Conservation (phyloP, 2,329 filamentous ascomycete species). For the Colletotrichum liriopes region DNA sequence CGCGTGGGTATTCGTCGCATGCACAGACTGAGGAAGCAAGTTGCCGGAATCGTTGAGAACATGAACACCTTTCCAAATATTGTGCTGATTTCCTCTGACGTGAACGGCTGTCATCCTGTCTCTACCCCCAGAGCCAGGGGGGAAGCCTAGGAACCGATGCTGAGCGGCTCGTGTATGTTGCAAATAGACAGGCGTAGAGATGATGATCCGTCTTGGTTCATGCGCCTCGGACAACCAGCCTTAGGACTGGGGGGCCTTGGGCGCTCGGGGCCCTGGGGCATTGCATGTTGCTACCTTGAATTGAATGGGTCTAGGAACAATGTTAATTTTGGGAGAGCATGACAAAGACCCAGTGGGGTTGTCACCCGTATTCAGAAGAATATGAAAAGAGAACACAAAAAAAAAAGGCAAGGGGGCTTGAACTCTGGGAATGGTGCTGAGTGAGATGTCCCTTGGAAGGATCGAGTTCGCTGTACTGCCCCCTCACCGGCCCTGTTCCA, state of each 20-base stretch:
- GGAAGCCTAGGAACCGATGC: conserved; percentile 11
- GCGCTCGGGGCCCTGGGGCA: not conserved
- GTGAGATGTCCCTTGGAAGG: conserved; percentile 24
- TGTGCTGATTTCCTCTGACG: not conserved
- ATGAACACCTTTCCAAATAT: conserved; percentile 18
- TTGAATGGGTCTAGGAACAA: not conserved
- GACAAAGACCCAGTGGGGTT: conserved; percentile 30
- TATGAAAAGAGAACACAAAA: not conserved
- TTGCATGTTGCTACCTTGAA: conserved; percentile 5
- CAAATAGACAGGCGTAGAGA: conserved; percentile 35
- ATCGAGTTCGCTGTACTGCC: conserved; percentile 30
- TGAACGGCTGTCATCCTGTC: conserved; percentile 27
- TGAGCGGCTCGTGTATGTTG: conserved; percentile 35
- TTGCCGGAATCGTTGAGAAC: conserved; percentile 15
- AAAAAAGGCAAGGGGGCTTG: not conserved
- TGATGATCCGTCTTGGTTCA: conserved; percentile 38
- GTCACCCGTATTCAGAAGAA: not conserved
- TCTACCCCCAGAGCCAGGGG: conserved; percentile 28
- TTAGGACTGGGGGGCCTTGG: conserved; percentile 15
- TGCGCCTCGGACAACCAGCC: conserved; percentile 26
- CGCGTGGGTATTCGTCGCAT: not conserved
- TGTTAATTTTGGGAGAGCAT: conserved; percentile 31
- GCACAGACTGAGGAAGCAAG: conserved; percentile 1
- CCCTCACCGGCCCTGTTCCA: not conserved
- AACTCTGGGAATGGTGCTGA: conserved; percentile 16